Conservation (phyloP, 2,329 filamentous ascomycete species). For the Aureobasidium sp. region DNA sequence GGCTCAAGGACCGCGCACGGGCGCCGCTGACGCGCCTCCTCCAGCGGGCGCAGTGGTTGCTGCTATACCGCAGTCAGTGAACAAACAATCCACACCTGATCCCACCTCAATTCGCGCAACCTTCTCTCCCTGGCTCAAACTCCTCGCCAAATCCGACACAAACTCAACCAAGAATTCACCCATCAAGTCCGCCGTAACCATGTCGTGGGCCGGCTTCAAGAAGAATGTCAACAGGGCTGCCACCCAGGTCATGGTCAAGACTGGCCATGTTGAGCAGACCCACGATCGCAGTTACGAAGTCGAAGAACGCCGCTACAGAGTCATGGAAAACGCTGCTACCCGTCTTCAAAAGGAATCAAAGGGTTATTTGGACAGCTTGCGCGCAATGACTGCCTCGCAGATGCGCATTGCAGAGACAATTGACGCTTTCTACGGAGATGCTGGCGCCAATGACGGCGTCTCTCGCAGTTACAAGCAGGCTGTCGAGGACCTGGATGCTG, state of each 20-base stretch:
- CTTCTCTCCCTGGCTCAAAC: background rate
- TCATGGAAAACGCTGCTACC: conserved; percentile 95
- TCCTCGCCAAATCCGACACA: background rate
- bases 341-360: conserved; percentile 98
- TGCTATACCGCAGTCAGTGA: conserved; percentile 12
- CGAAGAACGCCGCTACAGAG: conserved; percentile 91
- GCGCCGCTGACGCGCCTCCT: background rate
- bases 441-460: conserved; percentile 94
- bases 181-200: conserved; percentile 43
- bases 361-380: conserved; percentile 94
- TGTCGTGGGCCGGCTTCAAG: conserved; percentile 65
- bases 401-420: conserved; percentile 99
- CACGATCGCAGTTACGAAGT: conserved; percentile 99
- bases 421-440: conserved; percentile 98
- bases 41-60: background rate
- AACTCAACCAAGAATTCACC: no score
- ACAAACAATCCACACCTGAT: background rate
- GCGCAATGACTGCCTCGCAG: conserved; percentile 99
- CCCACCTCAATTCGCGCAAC: background rate
- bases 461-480: conserved; percentile 98
- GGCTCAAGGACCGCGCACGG: no score
- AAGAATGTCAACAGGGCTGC: conserved; percentile 86
- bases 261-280: conserved; percentile 97
- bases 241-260: conserved; percentile 99
- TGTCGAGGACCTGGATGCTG: conserved; percentile 96